Percentiles rank a stretch among this genome's conserved stretches.
Conservation (phyloP, 2,329 filamentous ascomycete species). For the Fusarium illudens region DNA sequence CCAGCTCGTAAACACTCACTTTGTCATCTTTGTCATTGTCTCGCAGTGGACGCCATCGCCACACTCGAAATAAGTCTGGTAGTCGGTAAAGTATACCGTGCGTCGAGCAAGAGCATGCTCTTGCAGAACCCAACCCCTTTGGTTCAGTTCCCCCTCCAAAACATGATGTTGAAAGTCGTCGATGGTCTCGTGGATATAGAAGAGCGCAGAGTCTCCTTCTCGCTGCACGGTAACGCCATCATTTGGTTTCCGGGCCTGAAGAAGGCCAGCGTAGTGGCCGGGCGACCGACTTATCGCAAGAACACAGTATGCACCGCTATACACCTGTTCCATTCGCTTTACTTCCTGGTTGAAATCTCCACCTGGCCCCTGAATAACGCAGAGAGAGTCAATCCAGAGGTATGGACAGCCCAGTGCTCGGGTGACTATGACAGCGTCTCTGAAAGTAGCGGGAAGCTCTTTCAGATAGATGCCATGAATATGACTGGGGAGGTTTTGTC, state of each 20-base stretch:
- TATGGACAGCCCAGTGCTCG: not conserved
- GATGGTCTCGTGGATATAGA: not conserved
- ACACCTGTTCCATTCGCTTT: conserved; percentile 25
- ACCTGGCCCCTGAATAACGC: not conserved
- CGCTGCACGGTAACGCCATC: not conserved
- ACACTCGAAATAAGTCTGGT: conserved; percentile 52
- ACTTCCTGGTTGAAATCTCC: conserved; percentile 9
- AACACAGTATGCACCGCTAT: conserved; percentile 11
- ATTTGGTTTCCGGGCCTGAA: not conserved
- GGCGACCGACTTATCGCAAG: conserved; percentile 22
- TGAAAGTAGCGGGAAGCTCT: not conserved
- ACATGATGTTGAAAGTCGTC: conserved; percentile 38
- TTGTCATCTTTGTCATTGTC: not conserved
- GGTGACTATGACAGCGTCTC: not conserved
- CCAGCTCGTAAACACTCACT: not conserved
- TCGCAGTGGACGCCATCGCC: conserved; percentile 45
- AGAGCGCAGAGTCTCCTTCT: not conserved
- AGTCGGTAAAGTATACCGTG: conserved; percentile 49
- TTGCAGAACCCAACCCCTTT: conserved; percentile 52
- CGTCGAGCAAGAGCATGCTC: conserved; percentile 49
- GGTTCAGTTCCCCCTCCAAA: conserved; percentile 40
- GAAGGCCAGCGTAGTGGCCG: conserved; percentile 42
- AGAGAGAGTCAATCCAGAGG: not conserved
- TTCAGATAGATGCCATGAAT: not conserved
- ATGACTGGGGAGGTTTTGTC: not conserved